phyloP scores from a whole-genome alignment of 2,329 filamentous ascomycete genomes.

The Aspergillus awamori region DNA sequence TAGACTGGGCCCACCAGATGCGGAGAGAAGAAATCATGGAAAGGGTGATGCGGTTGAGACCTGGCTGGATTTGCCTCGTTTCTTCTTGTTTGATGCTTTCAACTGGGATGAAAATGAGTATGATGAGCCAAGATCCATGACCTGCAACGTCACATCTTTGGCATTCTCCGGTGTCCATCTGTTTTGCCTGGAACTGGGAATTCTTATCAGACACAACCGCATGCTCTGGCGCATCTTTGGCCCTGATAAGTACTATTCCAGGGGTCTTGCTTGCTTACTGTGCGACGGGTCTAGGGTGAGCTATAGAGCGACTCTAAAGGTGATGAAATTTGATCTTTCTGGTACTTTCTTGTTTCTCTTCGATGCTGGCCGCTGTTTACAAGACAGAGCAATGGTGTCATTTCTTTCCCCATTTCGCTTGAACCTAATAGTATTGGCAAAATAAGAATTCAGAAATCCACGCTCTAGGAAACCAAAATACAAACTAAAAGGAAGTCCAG shows the following conservation, averaged over 20 bases:
- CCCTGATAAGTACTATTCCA: not conserved
- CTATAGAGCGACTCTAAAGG: not conserved
- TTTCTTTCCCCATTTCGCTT: slow-evolving; percentile 7
- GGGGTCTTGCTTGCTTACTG: not conserved
- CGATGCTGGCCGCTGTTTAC: slow-evolving; percentile 8
- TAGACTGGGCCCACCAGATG: too few species aligned
- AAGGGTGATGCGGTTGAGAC: too few species aligned
- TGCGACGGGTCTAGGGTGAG: too few species aligned
- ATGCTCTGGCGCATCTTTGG: slow-evolving; percentile 8
- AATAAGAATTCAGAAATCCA: too few species aligned
- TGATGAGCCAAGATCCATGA: not conserved
- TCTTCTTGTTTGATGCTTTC: not conserved
- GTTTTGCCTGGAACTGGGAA: slow-evolving; percentile 3
- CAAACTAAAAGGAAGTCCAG: too few species aligned
- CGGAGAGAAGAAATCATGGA: too few species aligned
- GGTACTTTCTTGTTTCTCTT: slow-evolving; percentile 8
- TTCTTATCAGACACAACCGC: not conserved
- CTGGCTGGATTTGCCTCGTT: not conserved
- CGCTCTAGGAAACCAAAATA: too few species aligned
- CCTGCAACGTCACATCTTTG: not conserved
- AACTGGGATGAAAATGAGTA: not conserved
- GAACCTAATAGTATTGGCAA: not conserved
- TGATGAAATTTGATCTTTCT: not conserved
- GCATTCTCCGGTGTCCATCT: not conserved
- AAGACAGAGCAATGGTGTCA: not conserved